These are phyloP conservation scores for Trichoderma aggressivum DNA, from an alignment of 2,329 filamentous ascomycete species.

Conservation along the genomic window DNA sequence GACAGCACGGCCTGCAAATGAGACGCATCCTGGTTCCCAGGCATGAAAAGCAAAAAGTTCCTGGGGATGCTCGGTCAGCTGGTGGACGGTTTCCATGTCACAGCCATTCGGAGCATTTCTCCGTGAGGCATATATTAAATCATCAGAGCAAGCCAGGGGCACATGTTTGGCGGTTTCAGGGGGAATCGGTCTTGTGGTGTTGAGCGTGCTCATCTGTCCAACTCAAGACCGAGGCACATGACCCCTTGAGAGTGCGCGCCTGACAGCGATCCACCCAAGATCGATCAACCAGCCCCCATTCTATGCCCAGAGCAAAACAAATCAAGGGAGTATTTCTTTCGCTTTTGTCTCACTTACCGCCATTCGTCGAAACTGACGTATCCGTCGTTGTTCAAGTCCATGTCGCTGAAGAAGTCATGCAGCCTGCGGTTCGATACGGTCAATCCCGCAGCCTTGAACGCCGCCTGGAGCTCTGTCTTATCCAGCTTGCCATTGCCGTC, in stretches of 20 bases:
- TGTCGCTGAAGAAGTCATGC: constrained; percentile 80
- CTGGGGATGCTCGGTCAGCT: constrained; percentile 42
- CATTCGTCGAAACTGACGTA: constrained; percentile 90
- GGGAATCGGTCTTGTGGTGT: constrained; percentile 12
- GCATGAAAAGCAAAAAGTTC: constrained; percentile 91
- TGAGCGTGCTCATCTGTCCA: neutral
- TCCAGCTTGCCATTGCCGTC: constrained; percentile 84
- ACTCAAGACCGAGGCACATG: constrained; percentile 24
- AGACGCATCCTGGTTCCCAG: constrained; percentile 57
- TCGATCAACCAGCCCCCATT: neutral
- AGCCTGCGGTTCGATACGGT: constrained; percentile 74
- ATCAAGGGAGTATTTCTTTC: neutral
- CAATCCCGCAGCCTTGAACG: constrained; percentile 76
- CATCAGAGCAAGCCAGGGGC: neutral
- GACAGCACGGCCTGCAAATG: constrained; percentile 80
- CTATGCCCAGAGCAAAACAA: constrained; percentile 1
- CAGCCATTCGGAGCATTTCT: constrained; percentile 23
- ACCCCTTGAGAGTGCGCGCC: constrained; percentile 17
- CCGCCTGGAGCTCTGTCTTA: constrained; percentile 74
- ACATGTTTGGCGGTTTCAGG: neutral
- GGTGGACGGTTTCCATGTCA: constrained; percentile 20
- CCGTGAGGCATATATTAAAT: neutral
- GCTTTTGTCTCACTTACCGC: constrained; percentile 64
- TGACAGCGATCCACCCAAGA: constrained; percentile 17
- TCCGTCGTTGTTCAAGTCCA: constrained; percentile 86